A percentile compares a stretch with the other conserved stretches of the same genome.
These are phyloP conservation scores for Amyloporia xantha DNA, from an alignment of 768 basidiomycete species.

Conservation along the genomic window DNA sequence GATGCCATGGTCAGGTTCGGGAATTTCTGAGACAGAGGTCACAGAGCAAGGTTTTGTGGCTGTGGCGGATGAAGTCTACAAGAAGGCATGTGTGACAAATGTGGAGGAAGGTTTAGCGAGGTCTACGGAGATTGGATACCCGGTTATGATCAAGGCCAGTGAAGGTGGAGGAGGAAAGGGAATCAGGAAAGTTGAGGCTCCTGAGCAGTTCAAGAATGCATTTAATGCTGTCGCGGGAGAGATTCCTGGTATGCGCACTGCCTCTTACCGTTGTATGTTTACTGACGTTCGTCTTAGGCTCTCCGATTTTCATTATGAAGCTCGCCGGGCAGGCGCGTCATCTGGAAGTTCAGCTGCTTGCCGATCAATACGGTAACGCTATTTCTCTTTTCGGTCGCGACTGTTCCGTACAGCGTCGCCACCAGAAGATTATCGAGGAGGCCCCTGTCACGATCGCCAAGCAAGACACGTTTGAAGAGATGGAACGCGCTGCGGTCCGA, in stretches of 20 bases:
- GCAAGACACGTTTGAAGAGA: slow-evolving; percentile 86
- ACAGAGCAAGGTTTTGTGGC: slow-evolving; percentile 87
- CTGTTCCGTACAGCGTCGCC: slow-evolving; percentile 97
- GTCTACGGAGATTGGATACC: slow-evolving; percentile 89
- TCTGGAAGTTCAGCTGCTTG: slow-evolving; percentile 95
- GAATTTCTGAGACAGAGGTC: slow-evolving; percentile 80
- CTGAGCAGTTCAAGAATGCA: slow-evolving; percentile 88
- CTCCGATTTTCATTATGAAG: slow-evolving; percentile 99
- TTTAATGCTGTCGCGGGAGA: slow-evolving; percentile 92
- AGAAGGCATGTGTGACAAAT: slow-evolving; percentile 77
- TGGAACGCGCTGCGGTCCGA: slow-evolving; percentile 99
- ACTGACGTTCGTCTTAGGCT: slow-evolving; percentile 44
- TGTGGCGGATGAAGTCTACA: slow-evolving; percentile 88
- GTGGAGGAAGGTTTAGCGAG: slow-evolving; percentile 82
- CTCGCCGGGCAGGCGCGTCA: slow-evolving; percentile 96
- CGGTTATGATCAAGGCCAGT: slow-evolving; percentile 99
- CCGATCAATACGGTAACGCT: slow-evolving; percentile 98
- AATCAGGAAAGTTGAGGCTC: slow-evolving; percentile 87
- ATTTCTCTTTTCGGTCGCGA: slow-evolving; percentile 99
- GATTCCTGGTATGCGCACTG: slow-evolving; percentile 79
- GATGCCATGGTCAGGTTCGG: slow-evolving; percentile 98
- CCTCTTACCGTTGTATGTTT: slow-evolving; percentile 3
- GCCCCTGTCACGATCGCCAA: slow-evolving; percentile 97
- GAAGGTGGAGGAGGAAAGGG: slow-evolving; percentile 99
- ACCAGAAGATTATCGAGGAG: slow-evolving; percentile 99